These are phyloP conservation scores for Kazachstania africana DNA, from an alignment of 805 yeast species.

Conservation along the genomic window DNA sequence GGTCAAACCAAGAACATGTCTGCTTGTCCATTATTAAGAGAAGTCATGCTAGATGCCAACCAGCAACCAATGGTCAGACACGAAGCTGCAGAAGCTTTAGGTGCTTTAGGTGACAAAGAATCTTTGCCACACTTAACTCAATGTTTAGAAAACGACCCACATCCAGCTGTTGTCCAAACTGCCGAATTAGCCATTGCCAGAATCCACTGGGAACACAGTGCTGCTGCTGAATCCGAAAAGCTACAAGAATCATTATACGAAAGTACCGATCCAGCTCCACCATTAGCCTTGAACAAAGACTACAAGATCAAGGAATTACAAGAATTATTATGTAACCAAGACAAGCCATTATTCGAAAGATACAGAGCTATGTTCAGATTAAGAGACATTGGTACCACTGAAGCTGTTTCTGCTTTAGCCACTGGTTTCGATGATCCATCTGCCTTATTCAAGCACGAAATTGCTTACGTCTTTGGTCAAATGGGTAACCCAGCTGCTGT, in stretches of 20 bases:
- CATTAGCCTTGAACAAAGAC: conserved; percentile 55
- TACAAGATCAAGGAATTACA: conserved; percentile 58
- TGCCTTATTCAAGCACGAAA: conserved; percentile 93
- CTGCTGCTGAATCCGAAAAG: conserved; percentile 43
- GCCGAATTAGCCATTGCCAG: conserved; percentile 95
- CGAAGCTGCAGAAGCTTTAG: conserved; percentile 98
- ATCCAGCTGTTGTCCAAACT: conserved; percentile 86
- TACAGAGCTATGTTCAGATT: conserved; percentile 97
- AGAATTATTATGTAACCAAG: conserved; percentile 61
- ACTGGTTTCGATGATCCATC: conserved; percentile 81
- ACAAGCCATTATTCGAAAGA: conserved; percentile 75
- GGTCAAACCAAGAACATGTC: conserved; percentile 85
- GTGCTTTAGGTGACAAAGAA: conserved; percentile 79
- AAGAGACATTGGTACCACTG: conserved; percentile 87
- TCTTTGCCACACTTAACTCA: conserved; percentile 56
- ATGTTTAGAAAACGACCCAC: conserved; percentile 61
- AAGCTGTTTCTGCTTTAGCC: conserved; percentile 86
- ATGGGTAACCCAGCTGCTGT: conserved; percentile 87
- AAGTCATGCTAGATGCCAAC: conserved; percentile 49
- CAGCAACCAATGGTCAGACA: conserved; percentile 97
- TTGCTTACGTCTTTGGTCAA: conserved; percentile 97
- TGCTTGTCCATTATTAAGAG: conserved; percentile 66
- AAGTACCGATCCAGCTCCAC: conserved; percentile 97
- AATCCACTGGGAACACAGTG: conserved; percentile 83
- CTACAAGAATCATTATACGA: conserved; percentile 67